Evolutionary conservation across 1,284 basidiomycete species (phyloP), one percentile per base, ranked within the genome.

Genomic region (Ceratobasidium sp.): DNA sequence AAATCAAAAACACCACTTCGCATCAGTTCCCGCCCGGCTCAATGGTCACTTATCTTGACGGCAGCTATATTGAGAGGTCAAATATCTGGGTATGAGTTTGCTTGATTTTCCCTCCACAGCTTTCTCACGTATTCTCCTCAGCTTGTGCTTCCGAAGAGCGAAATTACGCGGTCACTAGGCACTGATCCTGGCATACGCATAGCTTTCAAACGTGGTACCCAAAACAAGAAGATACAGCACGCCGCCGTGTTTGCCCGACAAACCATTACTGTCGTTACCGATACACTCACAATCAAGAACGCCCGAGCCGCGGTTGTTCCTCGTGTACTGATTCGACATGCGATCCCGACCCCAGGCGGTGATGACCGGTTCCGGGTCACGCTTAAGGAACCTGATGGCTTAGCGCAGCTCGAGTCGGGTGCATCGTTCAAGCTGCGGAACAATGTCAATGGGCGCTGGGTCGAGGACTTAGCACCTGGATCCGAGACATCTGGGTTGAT

Each of bases 141-240:
- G 84, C 76, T 63, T 15, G 45, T 74, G 15, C 58, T 47, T 7
- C 56, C 58, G 1, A 74, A 77, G n/a, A 75, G 74, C 31, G 39
- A 58, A 8, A 74, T 91, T 83, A 81, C 82, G 35, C 89, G 88
- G 81, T 87, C 87, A 5, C 85, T 90, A n/a, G 89, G 89, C 26
- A 82, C 85, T 31, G 89, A 90, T 81, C 79, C 86, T 1, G 84
- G 86, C 1, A 83, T 87, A 49, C 85, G 86, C 75, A 83, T 90
- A 49, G 85, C 85, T 39, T 89, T 88, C 82, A 80, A 82, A 11
- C 87, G 88, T 67, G 83, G 82, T 28, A 81, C 83, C 31, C 53
- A 75, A 28, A 65, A 60, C 31, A 31, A 60, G 28, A 47, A 74
- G 26, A 20, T 28, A 20, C 35, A 53, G 13, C 37, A 61, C 10